Conservation (phyloP, 2,329 filamentous ascomycete species). For the Alternaria solani region DNA sequence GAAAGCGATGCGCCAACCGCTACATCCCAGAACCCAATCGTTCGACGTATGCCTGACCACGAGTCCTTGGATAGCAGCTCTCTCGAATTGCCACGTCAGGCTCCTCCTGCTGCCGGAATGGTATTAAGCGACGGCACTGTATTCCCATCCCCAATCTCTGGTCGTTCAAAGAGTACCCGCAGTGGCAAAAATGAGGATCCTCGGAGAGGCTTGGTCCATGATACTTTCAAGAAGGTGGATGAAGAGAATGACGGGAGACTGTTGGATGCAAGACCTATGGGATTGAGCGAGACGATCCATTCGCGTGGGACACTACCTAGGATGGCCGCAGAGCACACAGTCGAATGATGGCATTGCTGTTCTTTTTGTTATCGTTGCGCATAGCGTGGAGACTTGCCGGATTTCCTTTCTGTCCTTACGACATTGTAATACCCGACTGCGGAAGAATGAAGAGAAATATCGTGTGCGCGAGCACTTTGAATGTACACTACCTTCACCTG, state of each 20-base stretch:
- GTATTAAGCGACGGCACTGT: conserved; percentile 5
- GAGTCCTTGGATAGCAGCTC: conserved; percentile 16
- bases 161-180: conserved; percentile 5
- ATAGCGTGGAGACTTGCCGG: not conserved
- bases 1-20: conserved; percentile 13
- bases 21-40: conserved; percentile 10
- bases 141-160: conserved; percentile 13
- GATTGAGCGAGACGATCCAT: conserved; percentile 29
- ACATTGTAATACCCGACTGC: not conserved
- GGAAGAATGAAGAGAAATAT: not conserved
- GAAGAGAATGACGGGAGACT: conserved; percentile 28
- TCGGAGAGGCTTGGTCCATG: conserved; percentile 19
- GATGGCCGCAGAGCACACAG: conserved; percentile 20
- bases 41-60: conserved; percentile 2
- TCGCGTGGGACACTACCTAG: conserved; percentile 21
- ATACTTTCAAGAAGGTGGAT: conserved; percentile 19
- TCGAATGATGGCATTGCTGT: conserved; percentile 6
- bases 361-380: not conserved
- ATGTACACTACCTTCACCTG: not conserved
- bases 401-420: conserved; percentile 1
- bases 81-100: conserved; percentile 20
- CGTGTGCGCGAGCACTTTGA: not conserved
- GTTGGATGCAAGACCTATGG: conserved; percentile 26
- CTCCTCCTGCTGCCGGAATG: conserved; percentile 6
- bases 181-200: conserved; percentile 13